Evolutionary conservation across 257 asterid genomes (phyloP).

Genomic region (Cruciata laevipes): DNA sequence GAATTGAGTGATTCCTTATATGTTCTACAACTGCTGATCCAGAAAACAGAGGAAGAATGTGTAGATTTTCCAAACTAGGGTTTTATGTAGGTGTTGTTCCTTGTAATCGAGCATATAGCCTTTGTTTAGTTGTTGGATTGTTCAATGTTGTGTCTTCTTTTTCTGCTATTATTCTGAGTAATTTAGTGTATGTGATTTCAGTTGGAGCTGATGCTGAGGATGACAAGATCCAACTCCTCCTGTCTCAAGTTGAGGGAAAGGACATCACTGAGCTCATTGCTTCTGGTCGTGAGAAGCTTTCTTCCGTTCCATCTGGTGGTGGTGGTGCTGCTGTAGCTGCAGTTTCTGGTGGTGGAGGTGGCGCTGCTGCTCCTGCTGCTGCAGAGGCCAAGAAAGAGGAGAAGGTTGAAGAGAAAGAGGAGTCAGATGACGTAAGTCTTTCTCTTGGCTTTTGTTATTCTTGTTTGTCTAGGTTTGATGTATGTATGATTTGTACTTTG

Average conservation of each 20-base stretch:
- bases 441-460: neutral
- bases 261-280: slow-evolving; percentile 27
- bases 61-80: no score
- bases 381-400: slow-evolving; percentile 15
- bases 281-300: slow-evolving; percentile 25
- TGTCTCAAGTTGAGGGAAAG: slow-evolving; percentile 23
- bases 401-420: slow-evolving; percentile 23
- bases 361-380: slow-evolving; percentile 12
- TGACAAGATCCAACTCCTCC: slow-evolving; percentile 19
- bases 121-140: no score
- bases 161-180: neutral
- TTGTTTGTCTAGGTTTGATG: no score
- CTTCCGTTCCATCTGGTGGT: slow-evolving; percentile 28
- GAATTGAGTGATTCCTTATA: no score
- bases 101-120: no score
- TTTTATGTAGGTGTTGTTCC: no score
- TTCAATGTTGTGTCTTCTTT: no score
- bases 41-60: no score
- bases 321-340: slow-evolving; percentile 8
- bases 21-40: no score
- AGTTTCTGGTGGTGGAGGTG: slow-evolving; percentile 15
- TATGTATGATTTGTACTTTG: no score
- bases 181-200: neutral
- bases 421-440: slow-evolving; percentile 17
- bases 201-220: slow-evolving; percentile 26